A percentile compares a stretch with the other conserved stretches of the same genome.
These are phyloP conservation scores for Entelexis sorbosivorans DNA, from an alignment of 1,139 yeast genomes.

Conservation along the genomic window DNA sequence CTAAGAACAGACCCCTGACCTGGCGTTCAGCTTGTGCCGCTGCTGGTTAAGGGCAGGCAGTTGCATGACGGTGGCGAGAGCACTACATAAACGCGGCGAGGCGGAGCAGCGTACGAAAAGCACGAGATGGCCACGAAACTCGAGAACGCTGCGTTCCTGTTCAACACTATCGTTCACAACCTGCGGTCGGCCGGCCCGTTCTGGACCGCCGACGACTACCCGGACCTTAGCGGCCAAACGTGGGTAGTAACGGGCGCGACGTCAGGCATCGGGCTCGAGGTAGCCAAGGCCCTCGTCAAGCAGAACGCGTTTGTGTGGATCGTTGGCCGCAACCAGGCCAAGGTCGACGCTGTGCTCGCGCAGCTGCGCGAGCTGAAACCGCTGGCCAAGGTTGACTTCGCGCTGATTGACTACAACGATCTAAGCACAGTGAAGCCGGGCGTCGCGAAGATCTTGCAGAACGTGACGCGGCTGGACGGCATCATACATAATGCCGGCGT, in stretches of 20 bases:
- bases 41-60: background rate
- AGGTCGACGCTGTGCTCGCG: constrained; percentile 32
- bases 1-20: too few species aligned
- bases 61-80: background rate
- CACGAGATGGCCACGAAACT: background rate
- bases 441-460: constrained; percentile 29
- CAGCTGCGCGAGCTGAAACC: constrained; percentile 27
- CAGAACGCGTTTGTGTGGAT: constrained; percentile 39
- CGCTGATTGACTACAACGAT: constrained; percentile 37
- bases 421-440: constrained; percentile 39
- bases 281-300: constrained; percentile 33
- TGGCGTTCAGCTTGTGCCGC: too few species aligned
- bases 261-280: constrained; percentile 40
- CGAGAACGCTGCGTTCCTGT: background rate
- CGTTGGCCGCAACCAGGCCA: constrained; percentile 34
- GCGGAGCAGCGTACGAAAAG: background rate
- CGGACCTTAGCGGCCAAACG: constrained; percentile 36
- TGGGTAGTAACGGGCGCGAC: constrained; percentile 41
- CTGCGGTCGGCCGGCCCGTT: background rate
- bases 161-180: background rate
- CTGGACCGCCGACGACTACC: constrained; percentile 28
- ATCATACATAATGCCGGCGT: constrained; percentile 37
- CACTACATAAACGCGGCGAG: background rate
- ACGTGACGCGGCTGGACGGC: constrained; percentile 26
- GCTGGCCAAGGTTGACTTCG: constrained; percentile 24